Evolutionary conservation across 73 alveolate genomes (phyloP), one percentile per base, ranked within the genome.

Genomic region (Uronychia binucleata): DNA sequence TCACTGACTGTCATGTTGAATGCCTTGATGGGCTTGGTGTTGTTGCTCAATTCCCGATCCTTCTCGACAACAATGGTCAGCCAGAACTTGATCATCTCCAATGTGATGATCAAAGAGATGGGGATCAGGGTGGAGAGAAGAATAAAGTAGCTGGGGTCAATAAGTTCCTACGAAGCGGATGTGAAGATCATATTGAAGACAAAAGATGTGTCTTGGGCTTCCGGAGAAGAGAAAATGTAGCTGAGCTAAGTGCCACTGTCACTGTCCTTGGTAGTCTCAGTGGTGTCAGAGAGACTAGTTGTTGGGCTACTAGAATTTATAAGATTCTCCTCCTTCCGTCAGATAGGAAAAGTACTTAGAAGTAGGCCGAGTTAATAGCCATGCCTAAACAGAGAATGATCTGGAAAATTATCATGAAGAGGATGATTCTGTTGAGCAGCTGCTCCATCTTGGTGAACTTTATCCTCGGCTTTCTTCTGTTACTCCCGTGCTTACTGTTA

Each of bases 101-200:
- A 83, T 26, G 99, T 90, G 28, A 98, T 97, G 19, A 98, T 93
- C 80, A 97, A 89, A 84, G 98, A 94, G 58, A 98, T 96, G 5
- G 99, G 99, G 28, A 98, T 96, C 87, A 98, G 74, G 28, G 99
- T 96, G 91, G 94, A 93, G 46, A 97, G 91, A 31, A 98, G 91
- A 34, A 97, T 79, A 67, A 97, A 90, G 93, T 92, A 96, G 8
- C 58, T 75, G 27, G 81, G 58, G 32, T 75, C 59, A 75, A 28
- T 8, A 28, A 58, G 26, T 35, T 25, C 14, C n/a, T 34, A 58
- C 57, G 57, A 59, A n/a, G 67, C 81, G 8, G 67, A 46, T 46
- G 67, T 46, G 19, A 46, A 11, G 67, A 46, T 19, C 67, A 46
- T 46, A 19, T 46, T 19, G 19, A 46, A 11, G 67, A 46, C 67